Conservation (phyloP, 2,329 filamentous ascomycete genomes). For the Pezicula radicicola region DNA sequence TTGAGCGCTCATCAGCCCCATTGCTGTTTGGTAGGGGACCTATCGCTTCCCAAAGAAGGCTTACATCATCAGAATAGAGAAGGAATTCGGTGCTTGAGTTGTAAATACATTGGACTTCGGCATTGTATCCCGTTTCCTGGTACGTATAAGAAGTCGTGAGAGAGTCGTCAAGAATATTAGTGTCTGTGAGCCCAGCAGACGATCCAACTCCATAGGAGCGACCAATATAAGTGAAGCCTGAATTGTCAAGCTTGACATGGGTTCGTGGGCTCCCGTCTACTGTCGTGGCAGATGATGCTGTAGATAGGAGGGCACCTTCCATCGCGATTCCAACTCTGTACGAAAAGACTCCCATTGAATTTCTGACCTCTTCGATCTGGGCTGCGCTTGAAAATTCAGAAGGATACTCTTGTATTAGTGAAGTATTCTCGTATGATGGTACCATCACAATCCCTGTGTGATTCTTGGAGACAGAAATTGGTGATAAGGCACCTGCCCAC, state of each 20-base stretch:
- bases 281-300: neutral
- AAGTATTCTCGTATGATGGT: constrained; percentile 3
- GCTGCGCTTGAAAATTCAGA: neutral
- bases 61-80: constrained; percentile 9
- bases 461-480: neutral
- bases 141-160: constrained; percentile 24
- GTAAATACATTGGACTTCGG: constrained; percentile 32
- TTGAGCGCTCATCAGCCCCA: neutral
- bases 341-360: neutral
- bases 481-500: constrained; percentile 7
- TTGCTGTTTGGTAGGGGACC: constrained; percentile 6
- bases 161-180: neutral
- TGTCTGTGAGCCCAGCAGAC: neutral
- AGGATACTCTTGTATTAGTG: neutral
- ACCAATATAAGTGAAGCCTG: neutral
- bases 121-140: constrained; percentile 30
- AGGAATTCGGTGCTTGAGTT: constrained; percentile 31
- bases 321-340: neutral
- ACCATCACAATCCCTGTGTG: neutral
- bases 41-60: neutral
- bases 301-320: neutral
- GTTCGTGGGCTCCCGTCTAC: neutral
- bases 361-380: neutral
- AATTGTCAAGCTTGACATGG: neutral
- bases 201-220: neutral